Evolutionary conservation across 441 rosid species (phyloP).

Genomic region (Rhodomyrtus psidioides): DNA sequence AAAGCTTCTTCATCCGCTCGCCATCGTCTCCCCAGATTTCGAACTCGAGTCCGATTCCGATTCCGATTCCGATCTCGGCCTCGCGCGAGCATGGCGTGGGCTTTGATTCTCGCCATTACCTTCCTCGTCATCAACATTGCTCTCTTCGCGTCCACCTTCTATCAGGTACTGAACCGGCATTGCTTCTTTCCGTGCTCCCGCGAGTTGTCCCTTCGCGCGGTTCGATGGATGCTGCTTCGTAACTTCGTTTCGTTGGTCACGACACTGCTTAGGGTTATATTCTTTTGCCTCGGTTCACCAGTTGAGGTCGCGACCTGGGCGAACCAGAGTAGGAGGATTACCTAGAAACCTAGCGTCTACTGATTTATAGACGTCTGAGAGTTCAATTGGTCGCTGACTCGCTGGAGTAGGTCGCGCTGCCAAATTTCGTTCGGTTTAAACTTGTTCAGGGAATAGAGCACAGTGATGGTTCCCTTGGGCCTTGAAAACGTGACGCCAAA

Average conservation of each 20-base stretch:
- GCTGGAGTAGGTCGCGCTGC: neutral
- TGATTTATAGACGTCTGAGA: neutral
- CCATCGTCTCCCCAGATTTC: neutral
- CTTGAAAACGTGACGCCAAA: neutral
- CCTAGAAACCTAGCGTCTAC: neutral
- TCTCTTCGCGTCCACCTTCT: slow-evolving; percentile 29
- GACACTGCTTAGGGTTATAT: neutral
- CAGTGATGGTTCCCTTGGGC: neutral
- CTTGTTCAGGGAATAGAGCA: neutral
- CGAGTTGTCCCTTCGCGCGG: neutral
- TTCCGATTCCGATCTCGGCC: neutral
- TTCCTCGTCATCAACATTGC: slow-evolving; percentile 10
- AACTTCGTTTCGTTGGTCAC: neutral
- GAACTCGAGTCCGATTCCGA: neutral
- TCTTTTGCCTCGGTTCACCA: neutral
- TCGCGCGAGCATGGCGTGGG: neutral
- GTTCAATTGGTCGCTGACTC: neutral
- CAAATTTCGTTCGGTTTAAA: neutral
- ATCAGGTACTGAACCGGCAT: slow-evolving; percentile 28
- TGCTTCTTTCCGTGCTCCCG: neutral
- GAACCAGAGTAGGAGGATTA: neutral
- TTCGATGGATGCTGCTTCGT: neutral
- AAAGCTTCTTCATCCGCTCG: neutral
- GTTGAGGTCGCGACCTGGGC: neutral
- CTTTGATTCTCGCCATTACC: neutral